Conservation (phyloP, 192 early-diverging fungal species). For the Umbelopsis sp. region DNA sequence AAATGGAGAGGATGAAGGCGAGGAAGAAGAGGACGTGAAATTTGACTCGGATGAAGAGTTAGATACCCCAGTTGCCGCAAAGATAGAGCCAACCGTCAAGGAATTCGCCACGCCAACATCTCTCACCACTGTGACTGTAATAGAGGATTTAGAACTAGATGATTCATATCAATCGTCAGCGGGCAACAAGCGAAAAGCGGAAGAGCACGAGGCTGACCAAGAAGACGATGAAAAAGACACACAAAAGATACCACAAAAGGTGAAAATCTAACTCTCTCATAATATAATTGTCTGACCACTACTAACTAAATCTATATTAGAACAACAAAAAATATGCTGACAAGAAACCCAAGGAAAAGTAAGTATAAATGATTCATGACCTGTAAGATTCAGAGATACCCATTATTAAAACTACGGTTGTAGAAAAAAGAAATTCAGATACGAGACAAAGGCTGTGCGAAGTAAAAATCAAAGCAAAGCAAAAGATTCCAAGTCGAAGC, state of each 20-base stretch:
- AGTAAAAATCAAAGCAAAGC: conserved; percentile 13
- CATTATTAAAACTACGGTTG: too few relatives aligned
- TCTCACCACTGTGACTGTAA: conserved; percentile 73
- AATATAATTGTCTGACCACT: too few relatives aligned
- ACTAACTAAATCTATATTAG: neutral
- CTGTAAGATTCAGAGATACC: too few relatives aligned
- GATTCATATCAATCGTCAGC: conserved; percentile 34
- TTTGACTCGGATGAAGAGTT: conserved; percentile 37
- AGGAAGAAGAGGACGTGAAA: conserved; percentile 41
- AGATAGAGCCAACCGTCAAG: conserved; percentile 48
- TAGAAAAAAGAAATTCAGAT: conserved; percentile 20
- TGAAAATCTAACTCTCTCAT: neutral
- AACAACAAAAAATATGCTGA: neutral
- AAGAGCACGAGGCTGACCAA: neutral
- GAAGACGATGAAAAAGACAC: neutral
- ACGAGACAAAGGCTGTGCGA: conserved; percentile 15
- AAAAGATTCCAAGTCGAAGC: neutral
- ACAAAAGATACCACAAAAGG: conserved; percentile 5
- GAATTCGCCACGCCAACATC: conserved; percentile 59
- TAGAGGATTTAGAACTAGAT: conserved; percentile 67
- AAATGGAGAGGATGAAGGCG: conserved; percentile 3
- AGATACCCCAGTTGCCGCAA: conserved; percentile 22
- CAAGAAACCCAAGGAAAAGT: neutral
- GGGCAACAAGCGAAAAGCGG: conserved; percentile 9
- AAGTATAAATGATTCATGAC: neutral